Base-by-base conservation (phyloP, 1,139 yeast genomes). In the Kurtzmaniella quercitrusa region DNA sequence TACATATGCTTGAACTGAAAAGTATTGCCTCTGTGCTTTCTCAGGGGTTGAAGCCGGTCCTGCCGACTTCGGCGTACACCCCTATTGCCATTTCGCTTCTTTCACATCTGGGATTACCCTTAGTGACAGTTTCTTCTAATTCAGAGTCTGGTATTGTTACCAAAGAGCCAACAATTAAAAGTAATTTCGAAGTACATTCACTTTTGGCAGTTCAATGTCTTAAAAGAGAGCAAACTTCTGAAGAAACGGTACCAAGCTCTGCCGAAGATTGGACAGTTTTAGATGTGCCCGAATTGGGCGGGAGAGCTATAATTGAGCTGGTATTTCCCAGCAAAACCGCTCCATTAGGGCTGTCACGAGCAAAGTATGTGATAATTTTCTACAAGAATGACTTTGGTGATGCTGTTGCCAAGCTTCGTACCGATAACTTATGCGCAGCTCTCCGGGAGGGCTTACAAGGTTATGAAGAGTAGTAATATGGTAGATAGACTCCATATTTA, bases 1-100 rank as follows among this genome's bases (percentile, higher is more conserved):
- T 11, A 14, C n/a, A 26, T 16, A 76, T 77, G 82, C 64, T 77
- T 39, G 78, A 75, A 48, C 73, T 72, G 50, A 67, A 65, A 45
- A 71, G 71, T 45, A 65, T 77, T 36, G 60, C 76, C 9, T 56
- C 61, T 38, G 61, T 76, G 15, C 59, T 77, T 40, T 56, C 69
- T 17, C 76, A 73, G 52, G 75, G 66, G 2, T 58, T 76, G 42
- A 52, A 49, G 12, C 68, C 72, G 5, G 52, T 56, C n/a, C 51
- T 52, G 19, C 26, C 49, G 22, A 47, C 52, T 4, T 32, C 44
- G 15, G 44, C 32, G 18, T 41, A 14, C 14, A 34, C 39, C 12
- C 45, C 38, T n/a, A 30, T 38, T 14, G 39, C 45, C 11, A 38
- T 74, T 3, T 71, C 78, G 20, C 61, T 76, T 26, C 60, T 76